Conservation (phyloP, 257 asterid species). For the Rauvolfia tetraphylla region DNA sequence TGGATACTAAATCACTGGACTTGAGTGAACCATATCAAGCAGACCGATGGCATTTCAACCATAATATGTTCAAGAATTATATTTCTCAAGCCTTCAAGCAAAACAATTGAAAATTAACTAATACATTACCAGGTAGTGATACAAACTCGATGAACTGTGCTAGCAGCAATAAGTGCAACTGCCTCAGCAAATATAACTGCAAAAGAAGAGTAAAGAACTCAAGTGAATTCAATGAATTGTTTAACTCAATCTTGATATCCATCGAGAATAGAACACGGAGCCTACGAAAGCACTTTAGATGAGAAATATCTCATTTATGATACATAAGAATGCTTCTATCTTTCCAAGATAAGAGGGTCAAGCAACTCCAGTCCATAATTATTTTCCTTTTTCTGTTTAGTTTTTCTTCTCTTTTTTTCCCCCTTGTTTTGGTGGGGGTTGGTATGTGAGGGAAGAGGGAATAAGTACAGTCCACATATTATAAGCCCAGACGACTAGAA, state of each 20-base stretch:
- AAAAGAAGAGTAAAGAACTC: conserved; percentile 22
- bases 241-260: neutral
- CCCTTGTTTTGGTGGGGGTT: no score
- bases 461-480: neutral
- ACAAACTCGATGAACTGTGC: conserved; percentile 98
- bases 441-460: neutral
- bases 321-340: neutral
- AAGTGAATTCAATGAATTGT: conserved; percentile 1
- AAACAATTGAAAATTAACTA: neutral
- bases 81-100: neutral
- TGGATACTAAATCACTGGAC: neutral
- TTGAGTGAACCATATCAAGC: neutral
- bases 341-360: neutral
- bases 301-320: neutral
- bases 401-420: neutral
- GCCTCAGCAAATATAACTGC: conserved; percentile 79
- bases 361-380: neutral
- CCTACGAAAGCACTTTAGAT: neutral
- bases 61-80: neutral
- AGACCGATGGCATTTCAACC: neutral
- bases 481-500: neutral
- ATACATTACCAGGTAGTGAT: conserved; percentile 85
- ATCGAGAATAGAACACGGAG: neutral
- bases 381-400: neutral
- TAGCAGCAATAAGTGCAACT: conserved; percentile 83